Conservation (phyloP, 73 alveolate species). For the Tetrahymena elliotti region DNA sequence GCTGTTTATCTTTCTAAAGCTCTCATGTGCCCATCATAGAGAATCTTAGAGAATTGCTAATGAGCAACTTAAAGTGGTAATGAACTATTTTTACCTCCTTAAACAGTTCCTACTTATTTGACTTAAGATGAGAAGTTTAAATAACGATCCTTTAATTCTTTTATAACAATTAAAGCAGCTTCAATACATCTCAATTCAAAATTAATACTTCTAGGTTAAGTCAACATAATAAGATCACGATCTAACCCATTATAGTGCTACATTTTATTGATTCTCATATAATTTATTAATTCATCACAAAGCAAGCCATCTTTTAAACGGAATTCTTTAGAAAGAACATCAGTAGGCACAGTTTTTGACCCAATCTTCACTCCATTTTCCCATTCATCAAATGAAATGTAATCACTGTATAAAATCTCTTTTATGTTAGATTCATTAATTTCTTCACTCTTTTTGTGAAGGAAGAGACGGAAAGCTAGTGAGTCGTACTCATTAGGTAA, state of each 20-base stretch:
- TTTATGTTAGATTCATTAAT: not conserved
- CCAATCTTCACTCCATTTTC: not conserved
- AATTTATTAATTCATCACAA: not conserved
- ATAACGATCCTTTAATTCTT: not conserved
- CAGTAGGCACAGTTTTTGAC: not conserved
- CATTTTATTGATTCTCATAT: not conserved
- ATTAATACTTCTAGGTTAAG: not conserved
- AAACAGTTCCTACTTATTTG: not conserved
- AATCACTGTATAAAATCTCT: not conserved
- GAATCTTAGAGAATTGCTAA: not conserved
- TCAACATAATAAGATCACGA: not conserved
- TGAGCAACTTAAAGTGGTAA: not conserved
- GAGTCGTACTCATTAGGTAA: constrained; percentile 45
- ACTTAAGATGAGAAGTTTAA: not conserved
- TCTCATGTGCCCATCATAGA: not conserved
- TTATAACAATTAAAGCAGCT: not conserved
- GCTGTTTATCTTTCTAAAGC: not conserved
- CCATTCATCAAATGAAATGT: not conserved
- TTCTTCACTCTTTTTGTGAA: constrained; percentile 24
- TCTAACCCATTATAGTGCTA: not conserved
- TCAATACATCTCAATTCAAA: not conserved
- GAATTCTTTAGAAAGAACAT: not conserved
- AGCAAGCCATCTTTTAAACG: not conserved
- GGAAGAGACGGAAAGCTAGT: constrained; percentile 32
- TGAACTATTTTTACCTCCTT: not conserved